Conservation (phyloP, 768 basidiomycete species). For the Xerocomellus dryophilus region DNA sequence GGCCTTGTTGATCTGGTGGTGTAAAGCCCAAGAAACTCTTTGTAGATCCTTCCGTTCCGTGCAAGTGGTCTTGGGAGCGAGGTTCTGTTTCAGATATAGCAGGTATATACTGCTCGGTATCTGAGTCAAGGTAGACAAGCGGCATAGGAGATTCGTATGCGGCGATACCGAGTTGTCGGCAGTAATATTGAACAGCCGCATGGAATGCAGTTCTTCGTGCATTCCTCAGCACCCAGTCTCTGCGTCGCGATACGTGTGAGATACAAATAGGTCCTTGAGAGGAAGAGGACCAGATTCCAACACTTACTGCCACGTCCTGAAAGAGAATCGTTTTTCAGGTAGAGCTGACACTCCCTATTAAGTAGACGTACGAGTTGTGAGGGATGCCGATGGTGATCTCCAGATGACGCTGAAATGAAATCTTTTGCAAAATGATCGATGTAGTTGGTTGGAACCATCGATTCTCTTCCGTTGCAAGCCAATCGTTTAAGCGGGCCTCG, state of each 20-base stretch:
- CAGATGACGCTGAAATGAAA: constrained; percentile 63
- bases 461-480: constrained; percentile 77
- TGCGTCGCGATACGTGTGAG: constrained; percentile 10
- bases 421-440: constrained; percentile 57
- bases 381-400: constrained; percentile 66
- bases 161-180: constrained; percentile 63
- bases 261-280: neutral
- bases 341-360: neutral
- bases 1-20: constrained; percentile 21
- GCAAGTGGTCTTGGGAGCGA: constrained; percentile 4
- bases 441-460: constrained; percentile 75
- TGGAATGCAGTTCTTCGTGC: constrained; percentile 74
- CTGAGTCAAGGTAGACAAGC: constrained; percentile 43
- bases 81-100: neutral
- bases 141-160: constrained; percentile 62
- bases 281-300: neutral
- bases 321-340: constrained; percentile 6
- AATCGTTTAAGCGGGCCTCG: constrained; percentile 64
- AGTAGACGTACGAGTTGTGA: constrained; percentile 43
- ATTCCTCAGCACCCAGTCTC: constrained; percentile 61
- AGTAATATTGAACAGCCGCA: constrained; percentile 72
- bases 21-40: constrained; percentile 30
- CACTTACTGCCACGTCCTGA: constrained; percentile 37
- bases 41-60: constrained; percentile 3
- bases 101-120: constrained; percentile 11